phyloP scores from a whole-genome alignment of 2,329 filamentous ascomycete genomes.

The Fusarium burgessii region DNA sequence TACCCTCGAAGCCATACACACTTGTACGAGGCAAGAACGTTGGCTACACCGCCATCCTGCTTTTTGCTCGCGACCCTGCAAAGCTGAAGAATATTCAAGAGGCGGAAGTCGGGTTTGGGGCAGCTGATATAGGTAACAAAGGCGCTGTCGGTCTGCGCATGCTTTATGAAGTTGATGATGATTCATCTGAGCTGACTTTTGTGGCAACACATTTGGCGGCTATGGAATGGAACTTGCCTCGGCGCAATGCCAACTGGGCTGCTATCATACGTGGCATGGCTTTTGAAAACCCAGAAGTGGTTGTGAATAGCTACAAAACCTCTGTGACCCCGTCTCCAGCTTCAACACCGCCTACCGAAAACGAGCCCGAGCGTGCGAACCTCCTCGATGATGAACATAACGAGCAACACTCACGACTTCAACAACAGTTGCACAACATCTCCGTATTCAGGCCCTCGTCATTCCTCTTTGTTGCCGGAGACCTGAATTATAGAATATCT shows the following conservation, averaged over 20 bases:
- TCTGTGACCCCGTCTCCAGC: constrained; percentile 40
- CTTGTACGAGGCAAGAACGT: constrained; percentile 79
- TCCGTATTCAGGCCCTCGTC: constrained; percentile 80
- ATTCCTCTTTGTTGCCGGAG: constrained; percentile 88
- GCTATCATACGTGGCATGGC: constrained; percentile 83
- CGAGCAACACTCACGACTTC: constrained; percentile 52
- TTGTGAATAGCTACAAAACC: constrained; percentile 47
- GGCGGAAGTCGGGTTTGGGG: constrained; percentile 86
- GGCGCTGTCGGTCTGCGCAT: constrained; percentile 86
- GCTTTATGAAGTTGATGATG: constrained; percentile 60
- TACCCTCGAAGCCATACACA: constrained; percentile 67
- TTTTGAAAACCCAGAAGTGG: constrained; percentile 70
- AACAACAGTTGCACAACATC: constrained; percentile 63
- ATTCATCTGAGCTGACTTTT: constrained; percentile 78
- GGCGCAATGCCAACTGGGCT: constrained; percentile 89
- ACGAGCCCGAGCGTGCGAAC: constrained; percentile 47
- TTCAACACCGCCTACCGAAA: constrained; percentile 42
- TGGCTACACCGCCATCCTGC: constrained; percentile 90
- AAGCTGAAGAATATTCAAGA: constrained; percentile 75
- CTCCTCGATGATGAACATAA: constrained; percentile 53
- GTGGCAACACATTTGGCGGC: constrained; percentile 89
- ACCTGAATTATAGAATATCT: constrained; percentile 94
- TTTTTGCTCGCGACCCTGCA: constrained; percentile 77
- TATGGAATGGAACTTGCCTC: constrained; percentile 81
- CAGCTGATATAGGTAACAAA: constrained; percentile 94